A percentile compares a stretch with the other conserved stretches of the same genome.
These are phyloP conservation scores for Speleostelium caveatum DNA, from an alignment of 78 protist genomes.

Conservation along the genomic window DNA sequence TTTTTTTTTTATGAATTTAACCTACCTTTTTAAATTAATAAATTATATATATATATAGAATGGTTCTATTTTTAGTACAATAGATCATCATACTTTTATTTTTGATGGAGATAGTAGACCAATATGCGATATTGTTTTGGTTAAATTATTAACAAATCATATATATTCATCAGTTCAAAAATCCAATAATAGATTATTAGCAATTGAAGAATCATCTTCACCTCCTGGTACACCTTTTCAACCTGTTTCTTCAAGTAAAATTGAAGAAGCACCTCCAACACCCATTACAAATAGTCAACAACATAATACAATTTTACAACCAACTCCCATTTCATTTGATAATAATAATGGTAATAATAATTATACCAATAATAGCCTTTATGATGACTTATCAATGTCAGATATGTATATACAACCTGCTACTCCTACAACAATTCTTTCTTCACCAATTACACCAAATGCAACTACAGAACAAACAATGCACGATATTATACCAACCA, in stretches of 20 bases:
- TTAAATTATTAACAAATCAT: conserved; percentile 15
- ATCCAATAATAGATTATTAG: neutral
- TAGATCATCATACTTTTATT: conserved; percentile 58
- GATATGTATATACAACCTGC: neutral
- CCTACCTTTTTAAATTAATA: neutral
- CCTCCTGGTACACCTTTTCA: neutral
- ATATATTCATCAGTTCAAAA: neutral
- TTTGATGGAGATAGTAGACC: conserved; percentile 37
- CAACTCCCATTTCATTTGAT: neutral
- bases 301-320: conserved; percentile 2
- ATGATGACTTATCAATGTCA: neutral
- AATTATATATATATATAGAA: neutral
- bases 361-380: neutral
- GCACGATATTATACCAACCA: neutral
- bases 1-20: neutral
- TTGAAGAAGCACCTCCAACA: conserved; percentile 21
- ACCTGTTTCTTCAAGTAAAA: conserved; percentile 4
- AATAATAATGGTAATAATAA: conserved; percentile 4
- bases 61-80: conserved; percentile 55
- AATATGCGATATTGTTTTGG: conserved; percentile 43
- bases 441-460: neutral
- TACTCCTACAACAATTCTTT: neutral
- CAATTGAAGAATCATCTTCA: neutral
- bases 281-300: conserved; percentile 5
- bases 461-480: neutral